Base-by-base conservation (phyloP, 2,329 filamentous ascomycete genomes). In the Cladobotryum mycophilum region DNA sequence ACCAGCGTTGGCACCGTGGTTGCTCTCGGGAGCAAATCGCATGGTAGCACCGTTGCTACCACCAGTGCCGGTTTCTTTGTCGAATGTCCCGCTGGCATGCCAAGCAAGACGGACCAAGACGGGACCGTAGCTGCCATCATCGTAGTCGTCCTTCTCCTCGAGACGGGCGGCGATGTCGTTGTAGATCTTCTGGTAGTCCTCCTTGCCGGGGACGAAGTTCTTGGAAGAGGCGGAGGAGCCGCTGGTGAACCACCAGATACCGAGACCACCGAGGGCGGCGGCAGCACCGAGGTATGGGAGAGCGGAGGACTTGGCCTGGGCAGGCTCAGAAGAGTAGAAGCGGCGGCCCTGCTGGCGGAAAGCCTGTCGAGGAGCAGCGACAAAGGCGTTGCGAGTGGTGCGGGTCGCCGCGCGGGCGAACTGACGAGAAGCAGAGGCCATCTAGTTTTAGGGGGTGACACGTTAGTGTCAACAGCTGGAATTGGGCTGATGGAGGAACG, bases 21-120 rank as follows among this genome's bases (percentile, higher is more conserved):
- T 84, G 54, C 82, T 78, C 75, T 97, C 93, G 43, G 92, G 91
- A 20, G 84, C 78, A 69, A 96, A 97, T 66, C 93, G 84, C 93
- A 97, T 97, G 58, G 91, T 96, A 52, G 92, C 92, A 58, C 93
- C 92, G 70, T 97, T 96, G 78, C 87, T 92, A 59, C 92, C 92
- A 63, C 92, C 93, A 42, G 92, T 97, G 58, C 81, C 80, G 22
- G 91, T 96, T 65, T 81, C 81, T 74, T 86, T 87, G 68, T 97
- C 92, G 65, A 86, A 97, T 61, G 92, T 99, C 61, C 92, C 92
- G 61, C 85, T 90, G 58, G 86, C 84, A 75, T 97, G 93, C 92
- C 93, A 97, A 55, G 89, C 92, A 60, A 97, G 81, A 63, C 92
- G 84, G 57, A 97, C 74, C 51, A 97, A 77, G 54, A 97, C 90